These are phyloP conservation scores for Backusella circina DNA, from an alignment of 192 early-diverging fungal species.

Conservation along the genomic window DNA sequence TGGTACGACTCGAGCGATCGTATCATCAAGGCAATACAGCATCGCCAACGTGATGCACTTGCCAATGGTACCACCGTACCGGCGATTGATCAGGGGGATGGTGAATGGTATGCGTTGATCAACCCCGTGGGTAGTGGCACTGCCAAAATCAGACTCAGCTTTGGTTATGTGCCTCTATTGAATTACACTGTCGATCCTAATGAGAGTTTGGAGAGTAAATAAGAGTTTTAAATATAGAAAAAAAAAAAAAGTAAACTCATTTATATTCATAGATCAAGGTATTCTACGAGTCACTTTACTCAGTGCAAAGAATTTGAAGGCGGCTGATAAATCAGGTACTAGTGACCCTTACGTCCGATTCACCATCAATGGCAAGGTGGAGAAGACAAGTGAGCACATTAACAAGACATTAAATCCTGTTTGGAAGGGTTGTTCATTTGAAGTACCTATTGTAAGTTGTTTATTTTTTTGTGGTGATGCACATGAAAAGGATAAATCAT, in stretches of 20 bases:
- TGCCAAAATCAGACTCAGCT: constrained; percentile 26
- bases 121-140: not conserved
- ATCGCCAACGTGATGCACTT: not conserved
- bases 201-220: constrained; percentile 39
- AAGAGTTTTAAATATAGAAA: not conserved
- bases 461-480: too few species aligned
- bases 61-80: not conserved
- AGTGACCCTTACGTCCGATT: constrained; percentile 66
- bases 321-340: constrained; percentile 40
- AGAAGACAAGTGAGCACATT: constrained; percentile 51
- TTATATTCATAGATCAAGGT: constrained; percentile 34
- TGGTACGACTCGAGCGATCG: constrained; percentile 19
- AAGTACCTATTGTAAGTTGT: constrained; percentile 28
- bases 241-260: not conserved
- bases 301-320: constrained; percentile 27
- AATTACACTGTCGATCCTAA: constrained; percentile 23
- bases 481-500: not conserved
- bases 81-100: constrained; percentile 9
- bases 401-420: constrained; percentile 62
- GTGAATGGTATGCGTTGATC: constrained; percentile 27
- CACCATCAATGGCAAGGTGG: constrained; percentile 51
- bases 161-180: constrained; percentile 25
- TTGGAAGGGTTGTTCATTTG: constrained; percentile 37
- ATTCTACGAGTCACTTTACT: constrained; percentile 34
- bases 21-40: constrained; percentile 22